Percentiles rank a stretch among this genome's conserved stretches.
Conservation (phyloP, 805 yeast genomes). For the Ogataea paradorogensis region DNA sequence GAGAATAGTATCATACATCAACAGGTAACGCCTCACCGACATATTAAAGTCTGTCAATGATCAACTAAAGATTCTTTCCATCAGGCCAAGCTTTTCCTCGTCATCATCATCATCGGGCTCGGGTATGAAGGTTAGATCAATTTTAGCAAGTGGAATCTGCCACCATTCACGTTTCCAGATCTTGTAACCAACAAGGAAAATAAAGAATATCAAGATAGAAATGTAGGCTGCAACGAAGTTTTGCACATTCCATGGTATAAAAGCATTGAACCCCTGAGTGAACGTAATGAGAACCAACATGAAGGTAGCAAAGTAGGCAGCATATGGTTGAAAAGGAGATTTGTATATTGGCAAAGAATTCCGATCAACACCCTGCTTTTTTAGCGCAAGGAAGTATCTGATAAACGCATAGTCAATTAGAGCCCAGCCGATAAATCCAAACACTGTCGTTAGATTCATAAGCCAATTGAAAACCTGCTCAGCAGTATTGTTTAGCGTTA, state of each 20-base stretch:
- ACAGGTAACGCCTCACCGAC: no score
- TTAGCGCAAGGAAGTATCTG: constrained; percentile 66
- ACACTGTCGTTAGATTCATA: constrained; percentile 70
- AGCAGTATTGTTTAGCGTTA: constrained; percentile 54
- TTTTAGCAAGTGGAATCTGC: constrained; percentile 49
- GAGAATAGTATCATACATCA: no score
- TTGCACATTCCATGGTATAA: constrained; percentile 52
- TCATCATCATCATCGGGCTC: constrained; percentile 46
- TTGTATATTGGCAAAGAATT: constrained; percentile 65
- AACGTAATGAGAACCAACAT: constrained; percentile 55
- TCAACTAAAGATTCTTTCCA: constrained; percentile 2
- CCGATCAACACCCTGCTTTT: constrained; percentile 60
- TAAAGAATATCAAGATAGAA: constrained; percentile 59
- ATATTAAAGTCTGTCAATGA: no score
- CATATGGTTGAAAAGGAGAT: constrained; percentile 65
- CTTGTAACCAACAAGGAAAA: constrained; percentile 45
- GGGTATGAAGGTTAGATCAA: constrained; percentile 41
- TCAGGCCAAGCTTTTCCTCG: constrained; percentile 18
- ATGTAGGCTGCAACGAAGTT: constrained; percentile 69
- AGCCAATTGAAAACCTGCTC: constrained; percentile 67
- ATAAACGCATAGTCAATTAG: constrained; percentile 62
- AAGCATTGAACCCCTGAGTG: constrained; percentile 70
- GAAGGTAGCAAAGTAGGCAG: constrained; percentile 60
- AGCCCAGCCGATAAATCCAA: constrained; percentile 74
- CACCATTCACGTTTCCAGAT: constrained; percentile 46